Conservation (phyloP, 768 basidiomycete species). For the Asterophora parasitica region DNA sequence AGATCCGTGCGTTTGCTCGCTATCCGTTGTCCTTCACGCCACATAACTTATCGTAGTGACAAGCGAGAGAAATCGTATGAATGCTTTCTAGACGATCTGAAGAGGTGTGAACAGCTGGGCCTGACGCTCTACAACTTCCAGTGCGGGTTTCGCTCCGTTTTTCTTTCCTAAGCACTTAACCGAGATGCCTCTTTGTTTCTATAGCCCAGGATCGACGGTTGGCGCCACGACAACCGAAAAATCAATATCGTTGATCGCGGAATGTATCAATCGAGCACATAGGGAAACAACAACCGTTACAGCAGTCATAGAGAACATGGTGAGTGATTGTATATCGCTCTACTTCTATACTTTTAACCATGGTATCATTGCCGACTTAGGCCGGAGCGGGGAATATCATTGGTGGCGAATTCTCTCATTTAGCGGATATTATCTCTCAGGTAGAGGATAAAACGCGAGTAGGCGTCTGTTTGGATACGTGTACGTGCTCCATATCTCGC, state of each 20-base stretch:
- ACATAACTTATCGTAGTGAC: constrained; percentile 31
- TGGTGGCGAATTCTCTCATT: constrained; percentile 64
- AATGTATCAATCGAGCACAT: constrained; percentile 73
- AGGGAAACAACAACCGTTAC: constrained; percentile 49
- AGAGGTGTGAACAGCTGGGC: constrained; percentile 72
- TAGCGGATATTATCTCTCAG: constrained; percentile 60
- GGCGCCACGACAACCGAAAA: constrained; percentile 58
- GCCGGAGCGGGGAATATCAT: constrained; percentile 78
- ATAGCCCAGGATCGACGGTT: constrained; percentile 76
- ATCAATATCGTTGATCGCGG: constrained; percentile 61
- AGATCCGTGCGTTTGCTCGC: constrained; percentile 44
- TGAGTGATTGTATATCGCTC: constrained; percentile 14
- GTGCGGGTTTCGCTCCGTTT: constrained; percentile 35
- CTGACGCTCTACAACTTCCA: constrained; percentile 80
- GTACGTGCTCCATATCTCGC: constrained; percentile 31
- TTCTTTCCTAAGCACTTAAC: background rate
- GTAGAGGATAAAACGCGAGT: constrained; percentile 73
- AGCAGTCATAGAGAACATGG: constrained; percentile 84
- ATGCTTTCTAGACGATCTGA: constrained; percentile 81
- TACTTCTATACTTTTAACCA: too few relatives aligned
- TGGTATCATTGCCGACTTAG: constrained; percentile 28
- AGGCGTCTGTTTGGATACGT: constrained; percentile 85
- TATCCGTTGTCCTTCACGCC: background rate
- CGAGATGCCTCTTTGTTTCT: background rate
- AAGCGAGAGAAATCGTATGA: constrained; percentile 69